phyloP scores from a whole-genome alignment of 805 yeast species.

The Starmerella floris region DNA sequence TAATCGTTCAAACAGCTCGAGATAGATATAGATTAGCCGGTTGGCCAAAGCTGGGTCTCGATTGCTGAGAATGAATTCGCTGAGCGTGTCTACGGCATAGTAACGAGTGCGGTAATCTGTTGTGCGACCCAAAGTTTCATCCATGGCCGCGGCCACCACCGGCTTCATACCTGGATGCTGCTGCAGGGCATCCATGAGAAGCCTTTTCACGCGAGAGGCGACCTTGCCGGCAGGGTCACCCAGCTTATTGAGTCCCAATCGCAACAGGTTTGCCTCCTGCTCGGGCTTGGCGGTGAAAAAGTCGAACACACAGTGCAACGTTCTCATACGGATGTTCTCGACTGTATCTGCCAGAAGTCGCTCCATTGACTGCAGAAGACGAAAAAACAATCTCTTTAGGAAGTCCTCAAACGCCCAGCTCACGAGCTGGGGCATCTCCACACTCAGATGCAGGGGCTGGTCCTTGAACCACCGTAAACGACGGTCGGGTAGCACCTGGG shows the following conservation, averaged over 20 bases:
- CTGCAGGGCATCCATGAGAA: conserved; percentile 66
- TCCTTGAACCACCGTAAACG: conserved; percentile 68
- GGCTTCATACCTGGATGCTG: conserved; percentile 93
- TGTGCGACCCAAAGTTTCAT: conserved; percentile 63
- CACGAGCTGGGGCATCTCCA: conserved; percentile 47
- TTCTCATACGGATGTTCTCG: conserved; percentile 68
- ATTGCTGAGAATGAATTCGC: conserved; percentile 79
- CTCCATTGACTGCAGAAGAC: conserved; percentile 65
- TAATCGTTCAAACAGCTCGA: conserved; percentile 72
- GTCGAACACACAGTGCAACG: conserved; percentile 64
- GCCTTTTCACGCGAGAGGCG: conserved; percentile 74
- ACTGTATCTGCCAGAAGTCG: conserved; percentile 80
- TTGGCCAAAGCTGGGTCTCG: conserved; percentile 74
- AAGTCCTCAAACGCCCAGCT: conserved; percentile 80
- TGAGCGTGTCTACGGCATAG: conserved; percentile 74
- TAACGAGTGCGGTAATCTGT: conserved; percentile 75
- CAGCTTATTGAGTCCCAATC: conserved; percentile 81
- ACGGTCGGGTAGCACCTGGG: conserved; percentile 70
- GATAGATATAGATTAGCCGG: conserved; percentile 66
- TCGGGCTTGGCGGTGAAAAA: conserved; percentile 79
- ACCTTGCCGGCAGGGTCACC: conserved; percentile 91
- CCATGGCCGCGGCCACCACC: conserved; percentile 62
- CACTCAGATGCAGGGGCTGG: conserved; percentile 41
- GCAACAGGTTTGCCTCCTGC: conserved; percentile 82
- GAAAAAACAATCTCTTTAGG: conserved; percentile 62